Base-by-base conservation (phyloP, 2,329 filamentous ascomycete genomes). In the Amauroascus verrucosus region DNA sequence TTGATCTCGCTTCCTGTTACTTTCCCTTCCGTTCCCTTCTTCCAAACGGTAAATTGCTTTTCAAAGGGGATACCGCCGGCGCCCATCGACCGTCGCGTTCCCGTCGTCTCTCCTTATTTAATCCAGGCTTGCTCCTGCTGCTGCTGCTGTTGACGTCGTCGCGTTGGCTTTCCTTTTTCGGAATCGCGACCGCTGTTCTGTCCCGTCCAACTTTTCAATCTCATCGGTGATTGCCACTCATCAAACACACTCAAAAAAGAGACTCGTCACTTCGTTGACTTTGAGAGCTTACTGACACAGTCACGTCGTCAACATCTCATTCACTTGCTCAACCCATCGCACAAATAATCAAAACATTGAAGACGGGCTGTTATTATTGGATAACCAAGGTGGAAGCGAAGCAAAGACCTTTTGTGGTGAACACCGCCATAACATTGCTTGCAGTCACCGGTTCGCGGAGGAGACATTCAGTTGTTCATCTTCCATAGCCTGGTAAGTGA, bases 391-490 rank as follows among this genome's bases (percentile, higher is more conserved):
- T 24, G 28, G 30, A 47, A 53, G 41, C 18, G 32, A 28, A 44
- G 20, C 5, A 13, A n/a, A 32, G 32, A 3, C 14, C 14, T 38
- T n/a, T 33, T 38, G 50, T 47, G 32, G 50, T 46, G 40, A 24
- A 52, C 30, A 45, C 26, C 13, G 26, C 11, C 14, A 8, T 4
- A 5, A 6, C 20, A 14, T 26, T 16, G 9, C 62, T 63, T 62
- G 70, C 72, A 74, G 72, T 70, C 26, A 30, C 9, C 71, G 75
- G 76, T 46, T 28, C 22, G 77, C 76, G 56, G 88, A 88, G 86
- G 89, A 95, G 85, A 89, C 89, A 95, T 95, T 95, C 73, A 84
- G 71, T 95, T 95, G 89, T 95, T 88, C 77, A 86, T 95, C 89
- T 95, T 88, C 86, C 81, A 48, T n/a, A 37, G 26, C 38, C 30